Evolutionary conservation across 371 early-diverging fungal genomes (phyloP).

Genomic region (Furculomyces boomerangus): DNA sequence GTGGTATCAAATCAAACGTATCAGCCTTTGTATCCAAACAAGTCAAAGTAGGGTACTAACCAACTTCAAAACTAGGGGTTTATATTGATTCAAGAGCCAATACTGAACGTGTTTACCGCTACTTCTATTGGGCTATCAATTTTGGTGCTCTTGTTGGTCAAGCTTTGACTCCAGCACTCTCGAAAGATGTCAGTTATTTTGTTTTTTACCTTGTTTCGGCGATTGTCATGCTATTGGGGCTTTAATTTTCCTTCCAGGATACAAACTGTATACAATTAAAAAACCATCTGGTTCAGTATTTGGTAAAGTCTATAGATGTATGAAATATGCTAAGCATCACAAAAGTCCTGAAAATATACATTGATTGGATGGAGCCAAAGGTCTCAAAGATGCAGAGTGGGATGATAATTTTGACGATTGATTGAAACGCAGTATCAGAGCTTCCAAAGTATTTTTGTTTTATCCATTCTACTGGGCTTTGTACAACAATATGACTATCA

Average conservation of each 20-base stretch:
- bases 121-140: constrained; percentile 75
- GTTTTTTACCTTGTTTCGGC: constrained; percentile 45
- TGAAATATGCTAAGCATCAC: constrained; percentile 33
- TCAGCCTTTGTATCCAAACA: constrained; percentile 55
- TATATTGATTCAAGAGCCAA: constrained; percentile 29
- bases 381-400: constrained; percentile 27
- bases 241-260: constrained; percentile 31
- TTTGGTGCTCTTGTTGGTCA: constrained; percentile 46
- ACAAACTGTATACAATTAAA: constrained; percentile 33
- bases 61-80: constrained; percentile 15
- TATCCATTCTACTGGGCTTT: constrained; percentile 61
- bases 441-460: constrained; percentile 52
- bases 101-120: constrained; percentile 35
- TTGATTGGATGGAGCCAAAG: constrained; percentile 28
- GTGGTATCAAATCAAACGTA: constrained; percentile 72
- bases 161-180: constrained; percentile 32
- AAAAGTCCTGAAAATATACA: constrained; percentile 19
- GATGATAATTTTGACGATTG: constrained; percentile 48
- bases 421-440: constrained; percentile 35
- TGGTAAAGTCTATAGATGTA: constrained; percentile 28
- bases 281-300: constrained; percentile 45
- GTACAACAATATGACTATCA: constrained; percentile 51
- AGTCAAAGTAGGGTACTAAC: constrained; percentile 18
- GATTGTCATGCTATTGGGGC: constrained; percentile 38
- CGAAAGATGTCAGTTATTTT: constrained; percentile 27